Evolutionary conservation across 805 yeast species (phyloP), one percentile per base, ranked within the genome.

Genomic region (Lipomyces yamanashiensis): DNA sequence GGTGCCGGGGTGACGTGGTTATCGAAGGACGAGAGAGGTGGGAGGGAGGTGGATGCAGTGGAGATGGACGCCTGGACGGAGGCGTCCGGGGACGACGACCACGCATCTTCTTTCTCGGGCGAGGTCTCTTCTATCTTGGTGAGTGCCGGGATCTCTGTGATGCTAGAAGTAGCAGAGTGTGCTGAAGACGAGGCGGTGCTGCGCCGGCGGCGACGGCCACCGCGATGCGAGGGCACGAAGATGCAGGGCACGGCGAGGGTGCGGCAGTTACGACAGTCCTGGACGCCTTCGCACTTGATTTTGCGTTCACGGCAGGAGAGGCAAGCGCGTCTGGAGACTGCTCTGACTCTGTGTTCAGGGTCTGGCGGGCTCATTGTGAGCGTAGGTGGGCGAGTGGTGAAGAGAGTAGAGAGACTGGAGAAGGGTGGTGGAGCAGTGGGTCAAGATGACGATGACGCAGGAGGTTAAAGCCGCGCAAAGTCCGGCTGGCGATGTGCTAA

Each of bases 261-360:
- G 23, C 44, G 39, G 44, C 68, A 64, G 39, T 64, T 62, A 13
- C 59, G 48, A 28, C 68, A 64, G 39, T 52, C 59, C 48, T 64
- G 68, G 36, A 58, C 88, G 13, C 89, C 89, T 67, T 86, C 88
- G 73, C 90, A 86, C 68, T 85, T 86, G 66, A 86, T 79, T 69
- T 86, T 86, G 75, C 84, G 85, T 68, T 84, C 87, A 47, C 90
- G 82, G 64, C 90, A 86, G 4, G 85, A 79, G 6, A 86, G 75
- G 71, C 89, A 86, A 0, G 89, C 89, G 53, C 86, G 76, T 62
- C 82, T 78, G 0, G 88, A 87, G 1, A 85, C 89, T 6, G 81
- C 77, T 28, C 86, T 74, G 63, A 78, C 77, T 33, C 56, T 52
- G n/a, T 61, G 66, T 45, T 39, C 43, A 5, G 39, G 54, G 9